Evolutionary conservation across 805 yeast genomes (phyloP), one percentile per base, ranked within the genome.

Genomic region (Wickerhamomyces mucosus): DNA sequence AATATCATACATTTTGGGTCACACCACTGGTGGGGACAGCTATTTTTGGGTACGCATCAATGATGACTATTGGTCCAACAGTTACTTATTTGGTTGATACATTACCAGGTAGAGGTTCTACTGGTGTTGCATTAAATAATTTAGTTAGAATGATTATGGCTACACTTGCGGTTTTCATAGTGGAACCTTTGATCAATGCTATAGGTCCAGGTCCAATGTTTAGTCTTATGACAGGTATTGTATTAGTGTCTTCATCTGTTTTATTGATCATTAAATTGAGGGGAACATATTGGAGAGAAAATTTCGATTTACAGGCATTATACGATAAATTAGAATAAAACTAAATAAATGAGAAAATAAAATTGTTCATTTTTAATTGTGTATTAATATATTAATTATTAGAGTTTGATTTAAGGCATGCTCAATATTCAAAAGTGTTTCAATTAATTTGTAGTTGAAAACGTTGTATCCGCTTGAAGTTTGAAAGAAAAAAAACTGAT

Each of bases 41-140:
- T 1, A 36, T 82, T 6, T 82, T 78, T 53, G 95, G 95, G 0
- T 74, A 78, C 48, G 82, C 89, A 0, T 75, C 83, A 21, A 80
- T 84, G 92, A 72, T 83, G 55, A 72, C 81, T 4, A 82, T 83
- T 42, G 92, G 94, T 4, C 73, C 83, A 7, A 78, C 85, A 0
- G 71, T 78, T 3, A 83, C 95, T 0, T 85, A 83, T 47, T 58
- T 84, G 35, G 86, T 84, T 1, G 95, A 84, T 48, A 73, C 85
- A 2, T 62, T 85, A 27, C 95, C 95, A 0, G 94, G 94, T 0
- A 67, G 77, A 45, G 94, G 95, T 26, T 88, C 95, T 11, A 80
- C 94, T 0, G 95, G 94, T 1, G 82, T 84, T 29, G 94, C 95
- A 0, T 53, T 85, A 31, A 84, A 81, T 46, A 85, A 84, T 48